Percentiles rank a stretch among this genome's conserved stretches.
Evolutionary conservation across 345 rosid species (phyloP).

Genomic region (Sonneratia caseolaris): DNA sequence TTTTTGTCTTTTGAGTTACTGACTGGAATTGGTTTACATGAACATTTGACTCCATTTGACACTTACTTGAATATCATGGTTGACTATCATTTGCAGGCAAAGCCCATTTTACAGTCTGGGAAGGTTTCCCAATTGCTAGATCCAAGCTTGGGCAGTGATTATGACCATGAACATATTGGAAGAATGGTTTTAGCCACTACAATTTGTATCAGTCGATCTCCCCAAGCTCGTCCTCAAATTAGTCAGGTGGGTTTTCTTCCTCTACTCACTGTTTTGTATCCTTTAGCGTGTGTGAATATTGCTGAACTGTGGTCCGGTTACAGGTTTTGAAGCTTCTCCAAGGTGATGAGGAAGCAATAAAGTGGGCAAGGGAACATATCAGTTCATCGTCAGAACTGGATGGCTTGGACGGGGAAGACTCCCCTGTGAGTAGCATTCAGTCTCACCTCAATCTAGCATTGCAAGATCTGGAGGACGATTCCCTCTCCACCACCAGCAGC

Average conservation of each 20-base stretch:
- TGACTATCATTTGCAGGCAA: slow-evolving; percentile 42
- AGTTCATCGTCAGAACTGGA: slow-evolving; percentile 37
- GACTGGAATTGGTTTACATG: not conserved
- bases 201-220: slow-evolving; percentile 59
- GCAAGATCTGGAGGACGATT: slow-evolving; percentile 67
- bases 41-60: not conserved
- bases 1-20: not conserved
- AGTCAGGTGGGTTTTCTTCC: slow-evolving; percentile 37
- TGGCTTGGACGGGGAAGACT: slow-evolving; percentile 29
- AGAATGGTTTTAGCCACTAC: slow-evolving; percentile 78
- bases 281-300: not conserved
- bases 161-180: slow-evolving; percentile 39
- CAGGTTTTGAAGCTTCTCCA: slow-evolving; percentile 77
- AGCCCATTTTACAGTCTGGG: slow-evolving; percentile 62
- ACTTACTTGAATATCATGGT: not conserved
- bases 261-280: not conserved
- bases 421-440: slow-evolving; percentile 50
- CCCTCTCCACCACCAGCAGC: slow-evolving; percentile 47
- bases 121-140: slow-evolving; percentile 61
- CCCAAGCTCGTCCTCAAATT: slow-evolving; percentile 57
- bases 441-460: slow-evolving; percentile 81
- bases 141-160: slow-evolving; percentile 37
- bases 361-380: slow-evolving; percentile 59
- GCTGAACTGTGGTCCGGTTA: not conserved
- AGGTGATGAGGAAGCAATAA: slow-evolving; percentile 61